Conservation (phyloP, 108 stramenopile species). For the Hondaea fermentalgiana region DNA sequence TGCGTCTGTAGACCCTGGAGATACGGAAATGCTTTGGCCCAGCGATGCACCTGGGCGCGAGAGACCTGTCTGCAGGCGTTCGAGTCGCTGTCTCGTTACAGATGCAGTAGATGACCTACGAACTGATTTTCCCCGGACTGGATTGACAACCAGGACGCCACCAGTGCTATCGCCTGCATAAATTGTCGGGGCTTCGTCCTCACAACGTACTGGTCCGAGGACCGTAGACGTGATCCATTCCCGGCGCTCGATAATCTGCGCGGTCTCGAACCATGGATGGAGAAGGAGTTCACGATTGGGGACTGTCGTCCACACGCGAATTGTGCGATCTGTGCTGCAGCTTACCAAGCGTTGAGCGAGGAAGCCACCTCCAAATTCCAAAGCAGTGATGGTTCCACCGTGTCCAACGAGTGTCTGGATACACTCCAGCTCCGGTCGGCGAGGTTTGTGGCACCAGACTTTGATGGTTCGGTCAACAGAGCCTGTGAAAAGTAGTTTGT, state of each 20-base stretch:
- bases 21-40: too few relatives aligned
- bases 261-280: neutral
- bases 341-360: neutral
- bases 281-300: neutral
- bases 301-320: neutral
- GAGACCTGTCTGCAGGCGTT: neutral
- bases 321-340: neutral
- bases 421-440: neutral
- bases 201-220: neutral
- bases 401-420: slow-evolving; percentile 3
- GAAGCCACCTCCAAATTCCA: neutral
- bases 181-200: neutral
- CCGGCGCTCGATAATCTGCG: neutral
- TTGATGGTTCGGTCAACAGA: neutral
- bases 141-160: neutral
- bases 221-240: neutral
- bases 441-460: neutral
- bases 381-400: neutral
- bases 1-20: too few relatives aligned
- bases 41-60: too few relatives aligned
- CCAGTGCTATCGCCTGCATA: neutral
- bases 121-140: neutral
- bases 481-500: neutral
- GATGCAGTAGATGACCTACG: neutral
- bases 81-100: neutral